Conservation (phyloP, 2,329 filamentous ascomycete genomes). For the Mycosphaerelloides madeirae region DNA sequence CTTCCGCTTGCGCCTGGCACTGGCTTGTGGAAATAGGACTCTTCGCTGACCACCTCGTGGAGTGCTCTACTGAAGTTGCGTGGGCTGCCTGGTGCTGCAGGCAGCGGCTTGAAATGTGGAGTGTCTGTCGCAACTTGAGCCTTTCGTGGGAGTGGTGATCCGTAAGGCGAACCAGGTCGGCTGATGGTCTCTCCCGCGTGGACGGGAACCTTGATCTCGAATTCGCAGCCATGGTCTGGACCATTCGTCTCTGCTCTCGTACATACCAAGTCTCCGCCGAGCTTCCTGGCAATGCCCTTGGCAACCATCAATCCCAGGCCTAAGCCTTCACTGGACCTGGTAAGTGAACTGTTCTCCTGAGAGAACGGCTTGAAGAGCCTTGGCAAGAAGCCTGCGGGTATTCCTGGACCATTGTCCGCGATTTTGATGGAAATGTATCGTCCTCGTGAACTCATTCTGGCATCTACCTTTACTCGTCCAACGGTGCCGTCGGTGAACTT, state of each 20-base stretch:
- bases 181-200: slow-evolving; percentile 48
- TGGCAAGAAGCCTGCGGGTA: slow-evolving; percentile 60
- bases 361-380: slow-evolving; percentile 67
- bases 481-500: slow-evolving; percentile 60
- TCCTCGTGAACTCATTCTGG: slow-evolving; percentile 43
- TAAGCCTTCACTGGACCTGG: slow-evolving; percentile 62
- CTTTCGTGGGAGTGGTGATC: slow-evolving; percentile 38
- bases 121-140: slow-evolving; percentile 8
- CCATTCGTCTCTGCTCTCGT: slow-evolving; percentile 59
- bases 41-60: slow-evolving; percentile 18
- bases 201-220: slow-evolving; percentile 62
- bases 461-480: slow-evolving; percentile 55
- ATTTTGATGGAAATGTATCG: slow-evolving; percentile 59
- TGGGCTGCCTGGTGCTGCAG: slow-evolving; percentile 20
- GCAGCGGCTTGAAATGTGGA: slow-evolving; percentile 13
- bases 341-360: slow-evolving; percentile 63
- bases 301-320: slow-evolving; percentile 67
- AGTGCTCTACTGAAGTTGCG: slow-evolving; percentile 22
- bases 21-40: slow-evolving; percentile 2
- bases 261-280: slow-evolving; percentile 64
- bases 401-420: slow-evolving; percentile 63
- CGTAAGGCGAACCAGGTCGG: slow-evolving; percentile 48
- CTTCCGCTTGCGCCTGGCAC: neutral
- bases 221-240: slow-evolving; percentile 59
- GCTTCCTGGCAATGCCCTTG: slow-evolving; percentile 63